A percentile compares a stretch with the other conserved stretches of the same genome.
Evolutionary conservation across 306 rosid genomes (phyloP).

Genomic region (Boehmeria nivea): DNA sequence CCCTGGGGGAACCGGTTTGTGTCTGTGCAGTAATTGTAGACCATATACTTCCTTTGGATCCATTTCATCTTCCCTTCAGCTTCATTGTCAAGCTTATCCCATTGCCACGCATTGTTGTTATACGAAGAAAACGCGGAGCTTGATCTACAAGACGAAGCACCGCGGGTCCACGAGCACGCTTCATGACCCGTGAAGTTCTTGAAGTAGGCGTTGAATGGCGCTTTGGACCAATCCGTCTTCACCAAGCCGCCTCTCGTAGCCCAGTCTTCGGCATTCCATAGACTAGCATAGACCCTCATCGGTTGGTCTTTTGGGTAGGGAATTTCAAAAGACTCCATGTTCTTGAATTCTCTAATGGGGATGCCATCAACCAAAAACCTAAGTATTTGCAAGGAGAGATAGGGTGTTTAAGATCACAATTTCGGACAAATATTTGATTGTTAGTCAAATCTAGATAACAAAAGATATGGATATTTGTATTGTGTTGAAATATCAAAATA

Average conservation of each 20-base stretch:
- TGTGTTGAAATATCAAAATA: too few species aligned
- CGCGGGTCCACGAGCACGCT: neutral
- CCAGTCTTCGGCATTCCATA: slow-evolving; percentile 21
- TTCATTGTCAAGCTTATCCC: neutral
- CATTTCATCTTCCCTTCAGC: neutral
- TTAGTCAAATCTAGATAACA: too few species aligned
- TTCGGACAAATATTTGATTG: too few species aligned
- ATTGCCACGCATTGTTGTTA: neutral
- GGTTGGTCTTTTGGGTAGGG: slow-evolving; percentile 6
- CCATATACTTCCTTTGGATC: slow-evolving; percentile 2
- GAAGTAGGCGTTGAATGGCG: slow-evolving; percentile 24
- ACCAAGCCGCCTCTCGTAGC: slow-evolving; percentile 26
- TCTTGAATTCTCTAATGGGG: slow-evolving; percentile 10
- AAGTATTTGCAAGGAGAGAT: too few species aligned
- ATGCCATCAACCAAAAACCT: slow-evolving; percentile 3
- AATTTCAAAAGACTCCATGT: neutral
- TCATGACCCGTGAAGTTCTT: slow-evolving; percentile 16
- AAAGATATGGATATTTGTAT: too few species aligned
- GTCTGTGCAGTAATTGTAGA: slow-evolving; percentile 4
- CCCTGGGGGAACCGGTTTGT: slow-evolving; percentile 1
- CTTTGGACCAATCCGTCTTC: slow-evolving; percentile 23
- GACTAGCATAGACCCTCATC: slow-evolving; percentile 6
- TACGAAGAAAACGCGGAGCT: neutral
- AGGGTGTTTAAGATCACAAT: too few species aligned
- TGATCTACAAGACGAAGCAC: slow-evolving; percentile 4